A percentile compares a stretch with the other conserved stretches of the same genome.
Evolutionary conservation across 1,284 basidiomycete species (phyloP).

Genomic region (Ustilago shanxiensis): DNA sequence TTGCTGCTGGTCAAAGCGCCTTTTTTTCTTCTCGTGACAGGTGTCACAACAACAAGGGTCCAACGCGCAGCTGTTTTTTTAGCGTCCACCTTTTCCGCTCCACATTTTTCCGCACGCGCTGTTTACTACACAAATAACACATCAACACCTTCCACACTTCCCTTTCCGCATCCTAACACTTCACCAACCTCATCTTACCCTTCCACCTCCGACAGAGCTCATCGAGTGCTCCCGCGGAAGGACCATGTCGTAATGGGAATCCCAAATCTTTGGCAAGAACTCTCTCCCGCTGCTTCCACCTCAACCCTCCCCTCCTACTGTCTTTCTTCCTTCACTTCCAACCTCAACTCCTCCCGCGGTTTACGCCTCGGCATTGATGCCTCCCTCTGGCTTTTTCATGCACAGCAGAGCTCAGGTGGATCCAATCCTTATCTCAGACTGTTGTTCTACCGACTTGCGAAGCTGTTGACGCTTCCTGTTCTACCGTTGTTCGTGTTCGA

Average conservation of each 20-base stretch:
- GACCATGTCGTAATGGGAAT: constrained; percentile 56
- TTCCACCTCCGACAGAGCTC: background rate
- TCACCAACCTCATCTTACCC: background rate
- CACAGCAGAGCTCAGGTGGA: constrained; percentile 70
- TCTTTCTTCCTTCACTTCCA: constrained; percentile 32
- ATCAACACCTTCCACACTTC: constrained; percentile 4
- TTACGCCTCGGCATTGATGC: constrained; percentile 64
- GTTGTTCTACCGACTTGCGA: constrained; percentile 75
- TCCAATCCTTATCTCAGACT: constrained; percentile 72
- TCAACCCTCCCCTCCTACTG: constrained; percentile 48
- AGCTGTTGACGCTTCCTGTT: constrained; percentile 82
- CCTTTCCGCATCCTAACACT: background rate
- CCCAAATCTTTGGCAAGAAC: constrained; percentile 60
- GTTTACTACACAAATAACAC: no score
- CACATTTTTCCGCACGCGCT: constrained; percentile 4
- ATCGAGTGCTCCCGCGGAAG: no score
- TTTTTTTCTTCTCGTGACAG: background rate
- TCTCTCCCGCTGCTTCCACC: constrained; percentile 45
- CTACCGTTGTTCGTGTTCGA: constrained; percentile 94
- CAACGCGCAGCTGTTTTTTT: background rate
- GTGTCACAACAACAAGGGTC: background rate
- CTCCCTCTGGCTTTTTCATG: constrained; percentile 73
- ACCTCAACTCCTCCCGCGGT: constrained; percentile 28
- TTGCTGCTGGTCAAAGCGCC: background rate
- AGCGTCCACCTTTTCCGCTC: constrained; percentile 2